Evolutionary conservation across 2,329 filamentous ascomycete genomes (phyloP).

Genomic region (Stagonosporopsis vannaccii): DNA sequence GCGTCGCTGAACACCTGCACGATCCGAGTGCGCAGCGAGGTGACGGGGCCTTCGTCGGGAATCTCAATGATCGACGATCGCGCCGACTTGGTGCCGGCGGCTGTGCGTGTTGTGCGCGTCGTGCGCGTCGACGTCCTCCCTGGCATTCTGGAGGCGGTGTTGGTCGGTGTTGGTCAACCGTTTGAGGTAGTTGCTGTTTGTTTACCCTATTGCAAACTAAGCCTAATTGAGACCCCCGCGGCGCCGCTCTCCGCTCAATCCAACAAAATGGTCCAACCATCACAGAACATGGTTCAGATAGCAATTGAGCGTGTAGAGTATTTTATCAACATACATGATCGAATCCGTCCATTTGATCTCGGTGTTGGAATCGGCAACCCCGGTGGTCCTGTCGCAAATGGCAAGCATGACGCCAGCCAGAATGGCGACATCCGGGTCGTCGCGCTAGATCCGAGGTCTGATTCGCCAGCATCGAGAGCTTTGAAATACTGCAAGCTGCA

Average conservation of each 20-base stretch:
- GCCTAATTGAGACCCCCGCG: constrained; percentile 2
- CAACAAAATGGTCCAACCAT: not conserved
- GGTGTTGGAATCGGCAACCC: not conserved
- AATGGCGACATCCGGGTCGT: constrained; percentile 20
- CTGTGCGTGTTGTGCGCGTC: constrained; percentile 45
- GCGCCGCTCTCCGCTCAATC: not conserved
- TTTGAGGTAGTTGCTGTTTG: constrained; percentile 2
- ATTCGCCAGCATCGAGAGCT: constrained; percentile 8
- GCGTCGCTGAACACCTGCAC: constrained; percentile 67
- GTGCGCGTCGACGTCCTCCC: constrained; percentile 55
- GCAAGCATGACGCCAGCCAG: constrained; percentile 5
- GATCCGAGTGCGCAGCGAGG: constrained; percentile 75
- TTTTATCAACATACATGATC: no score
- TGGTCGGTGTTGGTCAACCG: not conserved
- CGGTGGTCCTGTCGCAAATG: not conserved
- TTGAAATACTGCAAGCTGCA: constrained; percentile 7
- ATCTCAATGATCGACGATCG: constrained; percentile 57
- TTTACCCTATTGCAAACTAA: not conserved
- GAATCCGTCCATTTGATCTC: no score
- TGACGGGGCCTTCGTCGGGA: constrained; percentile 76
- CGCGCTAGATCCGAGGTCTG: constrained; percentile 9
- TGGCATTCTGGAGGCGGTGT: constrained; percentile 52
- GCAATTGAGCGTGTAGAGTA: no score
- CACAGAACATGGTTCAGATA: not conserved
- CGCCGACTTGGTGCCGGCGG: constrained; percentile 53